A percentile compares a stretch with the other conserved stretches of the same genome.
Conservation (phyloP, 2,329 filamentous ascomycete genomes). For the Colletotrichum zoysiae region DNA sequence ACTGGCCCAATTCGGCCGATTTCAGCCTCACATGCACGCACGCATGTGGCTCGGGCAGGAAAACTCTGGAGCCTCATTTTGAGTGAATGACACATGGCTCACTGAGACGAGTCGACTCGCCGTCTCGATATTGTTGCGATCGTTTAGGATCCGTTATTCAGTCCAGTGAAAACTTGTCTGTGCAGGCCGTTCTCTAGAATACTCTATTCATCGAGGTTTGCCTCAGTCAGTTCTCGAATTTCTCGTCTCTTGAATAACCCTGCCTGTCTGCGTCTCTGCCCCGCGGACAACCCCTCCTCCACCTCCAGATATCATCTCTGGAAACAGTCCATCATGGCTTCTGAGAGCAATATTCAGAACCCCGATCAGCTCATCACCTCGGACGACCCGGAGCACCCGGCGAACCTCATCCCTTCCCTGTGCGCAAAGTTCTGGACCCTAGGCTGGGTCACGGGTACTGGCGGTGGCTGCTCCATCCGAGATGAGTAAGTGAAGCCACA, state of each 20-base stretch:
- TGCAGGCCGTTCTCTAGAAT: too few relatives aligned
- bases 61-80: conserved; percentile 28
- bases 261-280: conserved; percentile 7
- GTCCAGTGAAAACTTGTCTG: not conserved
- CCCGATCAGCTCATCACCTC: conserved; percentile 70
- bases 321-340: conserved; percentile 32
- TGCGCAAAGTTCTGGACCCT: conserved; percentile 96
- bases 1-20: conserved; percentile 22
- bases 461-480: conserved; percentile 83
- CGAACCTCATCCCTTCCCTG: conserved; percentile 92
- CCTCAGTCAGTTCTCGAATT: not conserved
- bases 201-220: not conserved
- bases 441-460: conserved; percentile 93
- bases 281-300: conserved; percentile 21
- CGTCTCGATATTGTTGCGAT: not conserved
- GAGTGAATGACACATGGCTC: conserved; percentile 13
- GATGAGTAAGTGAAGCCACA: conserved; percentile 62
- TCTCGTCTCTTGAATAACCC: not conserved
- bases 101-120: conserved; percentile 1
- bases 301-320: conserved; percentile 7
- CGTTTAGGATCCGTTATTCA: not conserved
- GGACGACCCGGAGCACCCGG: conserved; percentile 84
- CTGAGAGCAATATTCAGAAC: conserved; percentile 27
- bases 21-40: conserved; percentile 32
- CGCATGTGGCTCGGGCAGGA: conserved; percentile 30